Base-by-base conservation (phyloP, 2,329 filamentous ascomycete species). In the Epichloe coenophiala region DNA sequence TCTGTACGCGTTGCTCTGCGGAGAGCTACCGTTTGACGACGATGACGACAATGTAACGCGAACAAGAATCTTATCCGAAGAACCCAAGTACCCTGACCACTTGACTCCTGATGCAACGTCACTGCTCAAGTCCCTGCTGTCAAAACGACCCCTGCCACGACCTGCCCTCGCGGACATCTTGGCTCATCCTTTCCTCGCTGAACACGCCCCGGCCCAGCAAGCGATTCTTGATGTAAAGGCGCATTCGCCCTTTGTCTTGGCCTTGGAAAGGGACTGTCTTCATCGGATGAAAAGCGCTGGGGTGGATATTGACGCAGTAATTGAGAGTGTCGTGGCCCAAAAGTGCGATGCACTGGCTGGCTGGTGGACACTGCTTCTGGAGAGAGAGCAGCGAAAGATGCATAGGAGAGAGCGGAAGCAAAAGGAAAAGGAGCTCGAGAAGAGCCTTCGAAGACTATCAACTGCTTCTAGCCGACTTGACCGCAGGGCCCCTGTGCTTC, bases 301-400 rank as follows among this genome's bases (percentile, higher is more conserved):
- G 0, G 89, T 97, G 23, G 87, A 97, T 61, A 93, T 95, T 52
- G 93, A 98, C 63, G 78, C 85, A 54, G 88, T 98, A 7, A 91
- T 97, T 55, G 91, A 97, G 63, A 94, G 93, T 59, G 93, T 98
- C 3, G 68, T 95, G 37, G 81, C 89, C 4, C 88, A 95, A 64
- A 79, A 88, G 56, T 97, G 93, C 62, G 91, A 98, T 67, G 78
- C 84, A 5, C 71, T 98, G 46, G 88, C 89, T 47, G 93, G 93
- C 5, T 98, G 93, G 93, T 98, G 93, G 93, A 86, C 88, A 3
- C 68, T 98, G 31, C 70, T 98, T 39, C 81, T 97, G 9, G 93
- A 97, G 62, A 98, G 97, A 65, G 93, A 98, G 63, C 81, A 89
- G 63, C 81, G 89, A 8, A 98, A 98, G 66, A 83, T 90, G 56